These are phyloP conservation scores for Saprolegnia diclina DNA, from an alignment of 352 stramenopile species.

Conservation along the genomic window DNA sequence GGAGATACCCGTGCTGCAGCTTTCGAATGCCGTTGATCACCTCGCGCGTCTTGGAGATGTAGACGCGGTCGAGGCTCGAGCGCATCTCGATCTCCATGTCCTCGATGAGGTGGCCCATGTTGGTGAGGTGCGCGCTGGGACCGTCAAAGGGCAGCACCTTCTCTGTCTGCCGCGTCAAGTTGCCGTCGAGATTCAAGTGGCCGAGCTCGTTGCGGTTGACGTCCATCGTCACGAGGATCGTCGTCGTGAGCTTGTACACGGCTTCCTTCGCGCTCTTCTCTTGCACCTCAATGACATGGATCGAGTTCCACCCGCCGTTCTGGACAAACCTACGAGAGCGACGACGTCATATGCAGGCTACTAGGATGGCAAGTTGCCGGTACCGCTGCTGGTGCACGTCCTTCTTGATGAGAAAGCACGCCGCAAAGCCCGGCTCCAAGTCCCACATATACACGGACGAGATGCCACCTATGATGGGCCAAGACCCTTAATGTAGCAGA, in stretches of 20 bases:
- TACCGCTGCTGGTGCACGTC: slow-evolving; percentile 64
- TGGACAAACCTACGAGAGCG: slow-evolving; percentile 53
- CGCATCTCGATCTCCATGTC: slow-evolving; percentile 95
- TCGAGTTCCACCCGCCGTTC: slow-evolving; percentile 90
- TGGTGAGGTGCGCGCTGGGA: slow-evolving; percentile 85
- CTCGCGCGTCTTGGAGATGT: slow-evolving; percentile 94
- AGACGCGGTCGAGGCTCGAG: slow-evolving; percentile 87
- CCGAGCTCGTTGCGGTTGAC: slow-evolving; percentile 75
- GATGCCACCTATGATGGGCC: slow-evolving; percentile 44
- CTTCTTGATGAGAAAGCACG: slow-evolving; percentile 94
- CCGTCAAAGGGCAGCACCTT: slow-evolving; percentile 67
- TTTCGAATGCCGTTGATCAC: slow-evolving; percentile 91
- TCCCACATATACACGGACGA: slow-evolving; percentile 96
- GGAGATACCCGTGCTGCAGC: slow-evolving; percentile 54
- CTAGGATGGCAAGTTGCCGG: background rate
- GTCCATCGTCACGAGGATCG: slow-evolving; percentile 88
- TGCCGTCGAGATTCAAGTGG: slow-evolving; percentile 85
- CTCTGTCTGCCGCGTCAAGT: slow-evolving; percentile 81
- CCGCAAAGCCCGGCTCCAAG: slow-evolving; percentile 88
- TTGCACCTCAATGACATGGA: slow-evolving; percentile 92
- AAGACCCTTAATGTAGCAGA: background rate
- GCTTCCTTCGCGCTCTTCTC: slow-evolving; percentile 57
- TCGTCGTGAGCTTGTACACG: slow-evolving; percentile 91
- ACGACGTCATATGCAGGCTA: background rate
- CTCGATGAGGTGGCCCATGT: slow-evolving; percentile 94